Percentiles rank a stretch among this genome's conserved stretches.
Conservation (phyloP, 805 yeast species). For the Clavispora santaluciae region DNA sequence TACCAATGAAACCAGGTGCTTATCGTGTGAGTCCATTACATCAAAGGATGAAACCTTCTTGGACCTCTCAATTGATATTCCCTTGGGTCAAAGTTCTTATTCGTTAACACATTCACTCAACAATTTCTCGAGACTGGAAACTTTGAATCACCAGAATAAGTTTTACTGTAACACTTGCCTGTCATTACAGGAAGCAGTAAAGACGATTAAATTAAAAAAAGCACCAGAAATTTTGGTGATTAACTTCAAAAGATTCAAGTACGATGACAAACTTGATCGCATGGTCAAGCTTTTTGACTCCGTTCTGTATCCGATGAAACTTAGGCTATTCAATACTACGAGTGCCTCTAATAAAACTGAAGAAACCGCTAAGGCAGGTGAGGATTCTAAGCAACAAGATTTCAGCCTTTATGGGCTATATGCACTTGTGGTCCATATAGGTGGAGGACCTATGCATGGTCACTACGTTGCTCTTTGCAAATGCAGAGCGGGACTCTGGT, state of each 20-base stretch:
- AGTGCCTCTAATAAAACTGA: not conserved
- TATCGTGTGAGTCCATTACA: conserved; percentile 80
- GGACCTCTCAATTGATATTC: conserved; percentile 82
- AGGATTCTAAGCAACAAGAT: conserved; percentile 26
- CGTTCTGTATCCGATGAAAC: conserved; percentile 69
- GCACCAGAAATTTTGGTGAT: conserved; percentile 76
- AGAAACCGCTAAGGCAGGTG: not conserved
- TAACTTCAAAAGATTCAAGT: conserved; percentile 89
- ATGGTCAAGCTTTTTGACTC: conserved; percentile 85
- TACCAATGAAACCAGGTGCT: conserved; percentile 84
- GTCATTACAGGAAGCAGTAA: conserved; percentile 90
- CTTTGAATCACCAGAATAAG: conserved; percentile 81
- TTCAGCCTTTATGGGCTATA: conserved; percentile 65
- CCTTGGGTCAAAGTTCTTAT: conserved; percentile 50
- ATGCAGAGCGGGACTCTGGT: conserved; percentile 77
- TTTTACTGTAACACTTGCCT: conserved; percentile 90
- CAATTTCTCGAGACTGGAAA: conserved; percentile 81
- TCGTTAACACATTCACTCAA: conserved; percentile 73
- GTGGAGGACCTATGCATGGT: conserved; percentile 97
- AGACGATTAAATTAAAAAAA: conserved; percentile 72
- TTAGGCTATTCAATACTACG: conserved; percentile 68
- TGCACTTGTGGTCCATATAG: conserved; percentile 88
- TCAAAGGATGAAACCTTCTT: conserved; percentile 80
- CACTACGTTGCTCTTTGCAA: conserved; percentile 88
- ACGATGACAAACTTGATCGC: conserved; percentile 73